phyloP scores from a whole-genome alignment of 2,329 filamentous ascomycete genomes.

The Trichoderma semiorbis region DNA sequence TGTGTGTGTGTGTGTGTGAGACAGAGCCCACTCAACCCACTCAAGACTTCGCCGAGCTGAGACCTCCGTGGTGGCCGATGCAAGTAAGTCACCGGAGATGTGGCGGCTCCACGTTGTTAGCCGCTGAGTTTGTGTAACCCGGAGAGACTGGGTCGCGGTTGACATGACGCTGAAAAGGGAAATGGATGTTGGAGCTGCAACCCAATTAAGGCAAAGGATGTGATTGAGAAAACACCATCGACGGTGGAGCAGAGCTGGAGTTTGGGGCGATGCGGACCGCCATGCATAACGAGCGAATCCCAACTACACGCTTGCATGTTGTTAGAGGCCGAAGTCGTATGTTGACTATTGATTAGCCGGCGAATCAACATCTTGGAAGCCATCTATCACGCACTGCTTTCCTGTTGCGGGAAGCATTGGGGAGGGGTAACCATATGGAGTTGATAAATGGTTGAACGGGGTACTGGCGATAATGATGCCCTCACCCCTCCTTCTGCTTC shows the following conservation, averaged over 20 bases:
- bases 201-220: background rate
- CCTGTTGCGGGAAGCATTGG: background rate
- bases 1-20: background rate
- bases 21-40: background rate
- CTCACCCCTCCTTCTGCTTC: background rate
- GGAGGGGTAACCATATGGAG: background rate
- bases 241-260: background rate
- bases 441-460: background rate
- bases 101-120: background rate
- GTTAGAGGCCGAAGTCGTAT: background rate
- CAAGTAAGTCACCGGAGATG: background rate
- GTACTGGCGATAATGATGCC: background rate
- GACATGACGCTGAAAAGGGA: background rate
- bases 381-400: background rate
- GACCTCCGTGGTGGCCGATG: background rate
- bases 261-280: background rate
- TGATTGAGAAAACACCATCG: background rate
- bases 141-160: background rate
- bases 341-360: background rate
- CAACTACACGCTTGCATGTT: background rate
- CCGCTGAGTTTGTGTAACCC: background rate
- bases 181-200: background rate
- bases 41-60: background rate
- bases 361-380: background rate
- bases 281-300: background rate